phyloP scores from a whole-genome alignment of 352 stramenopile genomes.

The Pythium chondricola region DNA sequence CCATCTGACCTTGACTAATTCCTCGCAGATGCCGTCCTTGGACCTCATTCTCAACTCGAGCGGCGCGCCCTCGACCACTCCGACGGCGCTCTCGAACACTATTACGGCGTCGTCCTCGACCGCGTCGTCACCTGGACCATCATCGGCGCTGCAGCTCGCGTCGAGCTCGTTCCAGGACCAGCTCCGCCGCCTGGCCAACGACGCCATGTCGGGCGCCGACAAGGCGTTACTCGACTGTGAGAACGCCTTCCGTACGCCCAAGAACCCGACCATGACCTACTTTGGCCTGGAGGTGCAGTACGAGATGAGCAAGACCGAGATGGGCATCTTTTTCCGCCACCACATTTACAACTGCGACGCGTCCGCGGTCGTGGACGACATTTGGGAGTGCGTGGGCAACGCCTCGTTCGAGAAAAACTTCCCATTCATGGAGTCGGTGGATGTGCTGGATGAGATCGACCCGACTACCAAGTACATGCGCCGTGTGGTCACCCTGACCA shows the following conservation, averaged over 20 bases:
- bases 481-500: conserved; percentile 73
- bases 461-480: conserved; percentile 77
- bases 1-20: neutral
- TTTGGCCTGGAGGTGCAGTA: conserved; percentile 86
- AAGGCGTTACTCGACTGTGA: conserved; percentile 73
- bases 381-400: conserved; percentile 75
- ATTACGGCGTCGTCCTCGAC: conserved; percentile 35
- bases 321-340: conserved; percentile 84
- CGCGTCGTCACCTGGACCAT: conserved; percentile 42
- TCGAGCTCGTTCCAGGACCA: conserved; percentile 78
- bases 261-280: conserved; percentile 87
- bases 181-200: conserved; percentile 52
- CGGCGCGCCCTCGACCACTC: conserved; percentile 49
- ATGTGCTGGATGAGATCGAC: conserved; percentile 72
- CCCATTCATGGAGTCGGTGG: conserved; percentile 67
- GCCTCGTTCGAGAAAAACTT: conserved; percentile 78
- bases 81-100: conserved; percentile 52
- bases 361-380: conserved; percentile 55
- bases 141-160: conserved; percentile 66
- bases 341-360: conserved; percentile 78
- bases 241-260: conserved; percentile 67
- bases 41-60: conserved; percentile 82
- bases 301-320: conserved; percentile 82
- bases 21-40: conserved; percentile 62
- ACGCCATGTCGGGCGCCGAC: conserved; percentile 50